A percentile compares a stretch with the other conserved stretches of the same genome.
phyloP scores from a whole-genome alignment of 225 moss, liverwort and hornwort genomes.

The Takakia lepidozioides region DNA sequence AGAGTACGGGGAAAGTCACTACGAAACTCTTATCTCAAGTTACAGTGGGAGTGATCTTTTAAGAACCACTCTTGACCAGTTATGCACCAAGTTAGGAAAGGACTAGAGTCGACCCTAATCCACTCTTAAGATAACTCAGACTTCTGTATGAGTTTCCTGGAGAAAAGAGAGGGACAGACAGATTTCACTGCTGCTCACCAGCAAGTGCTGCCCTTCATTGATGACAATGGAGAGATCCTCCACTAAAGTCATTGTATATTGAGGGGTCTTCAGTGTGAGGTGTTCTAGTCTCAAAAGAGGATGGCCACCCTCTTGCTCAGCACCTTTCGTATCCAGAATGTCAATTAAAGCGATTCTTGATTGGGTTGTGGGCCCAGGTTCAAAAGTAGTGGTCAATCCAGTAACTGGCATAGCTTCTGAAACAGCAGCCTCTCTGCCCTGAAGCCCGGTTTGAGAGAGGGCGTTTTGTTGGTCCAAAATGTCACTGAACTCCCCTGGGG shows the following conservation, averaged over 20 bases:
- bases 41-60: no score
- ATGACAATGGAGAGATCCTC: slow-evolving; percentile 63
- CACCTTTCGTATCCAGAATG: slow-evolving; percentile 25
- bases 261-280: slow-evolving; percentile 72
- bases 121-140: not conserved
- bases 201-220: slow-evolving; percentile 58
- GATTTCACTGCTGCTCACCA: slow-evolving; percentile 60
- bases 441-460: slow-evolving; percentile 37
- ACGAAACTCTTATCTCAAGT: no score
- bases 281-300: slow-evolving; percentile 60
- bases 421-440: slow-evolving; percentile 15
- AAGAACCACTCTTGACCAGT: no score
- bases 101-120: no score
- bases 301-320: slow-evolving; percentile 13
- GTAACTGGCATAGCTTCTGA: slow-evolving; percentile 15
- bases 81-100: no score
- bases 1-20: no score
- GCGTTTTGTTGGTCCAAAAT: slow-evolving; percentile 68
- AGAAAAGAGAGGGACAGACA: slow-evolving; percentile 5
- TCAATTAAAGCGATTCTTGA: slow-evolving; percentile 40
- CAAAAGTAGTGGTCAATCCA: slow-evolving; percentile 9
- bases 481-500: slow-evolving; percentile 91
- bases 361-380: slow-evolving; percentile 13
- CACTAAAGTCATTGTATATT: slow-evolving; percentile 67
- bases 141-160: not conserved